phyloP scores from a whole-genome alignment of 1,139 yeast genomes.

The Kluyveromyces marxianus region DNA sequence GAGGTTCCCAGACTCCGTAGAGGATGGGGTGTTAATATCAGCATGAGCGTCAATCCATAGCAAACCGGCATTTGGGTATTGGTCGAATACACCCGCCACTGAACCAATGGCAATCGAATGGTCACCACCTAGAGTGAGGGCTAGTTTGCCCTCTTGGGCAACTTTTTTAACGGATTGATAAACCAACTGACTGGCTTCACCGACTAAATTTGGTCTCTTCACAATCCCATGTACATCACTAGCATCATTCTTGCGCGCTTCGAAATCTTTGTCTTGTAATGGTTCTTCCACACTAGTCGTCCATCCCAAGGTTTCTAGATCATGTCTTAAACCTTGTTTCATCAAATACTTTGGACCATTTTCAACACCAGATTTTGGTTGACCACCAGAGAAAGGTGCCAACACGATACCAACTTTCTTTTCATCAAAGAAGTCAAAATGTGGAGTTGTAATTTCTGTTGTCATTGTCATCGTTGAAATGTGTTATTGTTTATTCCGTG shows the following conservation, averaged over 20 bases:
- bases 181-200: slow-evolving; percentile 60
- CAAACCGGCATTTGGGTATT: slow-evolving; percentile 81
- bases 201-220: slow-evolving; percentile 72
- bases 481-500: too few relatives aligned
- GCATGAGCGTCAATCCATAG: slow-evolving; percentile 99
- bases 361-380: slow-evolving; percentile 88
- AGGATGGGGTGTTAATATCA: slow-evolving; percentile 85
- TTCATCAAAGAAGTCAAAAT: slow-evolving; percentile 46
- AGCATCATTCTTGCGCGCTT: slow-evolving; percentile 32
- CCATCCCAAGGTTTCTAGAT: slow-evolving; percentile 70
- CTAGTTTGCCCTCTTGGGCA: slow-evolving; percentile 49
- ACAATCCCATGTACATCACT: slow-evolving; percentile 48
- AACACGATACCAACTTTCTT: slow-evolving; percentile 57
- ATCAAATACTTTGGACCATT: slow-evolving; percentile 81
- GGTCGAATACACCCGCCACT: slow-evolving; percentile 70
- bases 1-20: slow-evolving; percentile 82
- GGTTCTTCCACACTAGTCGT: slow-evolving; percentile 49
- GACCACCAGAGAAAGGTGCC: slow-evolving; percentile 97
- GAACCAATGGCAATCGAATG: slow-evolving; percentile 96
- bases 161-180: slow-evolving; percentile 48
- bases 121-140: slow-evolving; percentile 91
- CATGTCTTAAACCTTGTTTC: slow-evolving; percentile 60
- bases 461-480: too few relatives aligned
- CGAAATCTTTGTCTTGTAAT: slow-evolving; percentile 43
- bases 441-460: slow-evolving; percentile 13